Evolutionary conservation across 2,329 filamentous ascomycete genomes (phyloP).

Genomic region (Monilinia fructigena): DNA sequence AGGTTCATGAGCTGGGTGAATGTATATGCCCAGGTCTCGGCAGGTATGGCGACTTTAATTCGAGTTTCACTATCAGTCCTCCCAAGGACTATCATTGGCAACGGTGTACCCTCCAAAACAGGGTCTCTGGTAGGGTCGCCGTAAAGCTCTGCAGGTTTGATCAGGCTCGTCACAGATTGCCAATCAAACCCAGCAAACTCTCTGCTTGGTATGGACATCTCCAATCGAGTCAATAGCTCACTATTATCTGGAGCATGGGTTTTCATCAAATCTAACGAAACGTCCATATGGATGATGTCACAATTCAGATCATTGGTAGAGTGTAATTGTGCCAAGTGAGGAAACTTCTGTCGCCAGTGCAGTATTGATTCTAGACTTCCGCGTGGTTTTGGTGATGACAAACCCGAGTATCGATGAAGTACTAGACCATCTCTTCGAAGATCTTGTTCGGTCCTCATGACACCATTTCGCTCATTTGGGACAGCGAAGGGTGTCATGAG

Average conservation of each 20-base stretch:
- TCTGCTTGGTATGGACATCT: constrained; percentile 56
- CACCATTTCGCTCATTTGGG: constrained; percentile 28
- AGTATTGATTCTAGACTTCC: constrained; percentile 51
- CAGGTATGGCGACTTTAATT: constrained; percentile 38
- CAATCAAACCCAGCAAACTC: constrained; percentile 56
- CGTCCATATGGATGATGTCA: constrained; percentile 61
- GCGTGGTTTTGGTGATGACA: constrained; percentile 27
- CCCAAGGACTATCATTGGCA: constrained; percentile 28
- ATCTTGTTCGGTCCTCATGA: constrained; percentile 30
- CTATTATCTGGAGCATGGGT: constrained; percentile 58
- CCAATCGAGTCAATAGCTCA: constrained; percentile 58
- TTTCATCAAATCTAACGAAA: constrained; percentile 57
- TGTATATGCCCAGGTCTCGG: constrained; percentile 37
- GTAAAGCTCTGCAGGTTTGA: constrained; percentile 51
- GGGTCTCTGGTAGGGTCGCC: constrained; percentile 40
- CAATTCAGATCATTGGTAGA: constrained; percentile 53
- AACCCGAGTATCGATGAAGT: constrained; percentile 34
- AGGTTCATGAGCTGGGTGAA: constrained; percentile 34
- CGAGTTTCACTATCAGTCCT: constrained; percentile 29
- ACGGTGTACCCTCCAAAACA: constrained; percentile 33
- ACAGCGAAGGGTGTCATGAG: constrained; percentile 32
- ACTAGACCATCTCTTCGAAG: constrained; percentile 29
- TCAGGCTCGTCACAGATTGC: constrained; percentile 59
- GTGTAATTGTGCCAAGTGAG: constrained; percentile 54
- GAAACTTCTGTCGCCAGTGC: constrained; percentile 60